These are phyloP conservation scores for Lodderomyces pseudojiufengensis DNA, from an alignment of 1,139 yeast genomes.

Conservation along the genomic window DNA sequence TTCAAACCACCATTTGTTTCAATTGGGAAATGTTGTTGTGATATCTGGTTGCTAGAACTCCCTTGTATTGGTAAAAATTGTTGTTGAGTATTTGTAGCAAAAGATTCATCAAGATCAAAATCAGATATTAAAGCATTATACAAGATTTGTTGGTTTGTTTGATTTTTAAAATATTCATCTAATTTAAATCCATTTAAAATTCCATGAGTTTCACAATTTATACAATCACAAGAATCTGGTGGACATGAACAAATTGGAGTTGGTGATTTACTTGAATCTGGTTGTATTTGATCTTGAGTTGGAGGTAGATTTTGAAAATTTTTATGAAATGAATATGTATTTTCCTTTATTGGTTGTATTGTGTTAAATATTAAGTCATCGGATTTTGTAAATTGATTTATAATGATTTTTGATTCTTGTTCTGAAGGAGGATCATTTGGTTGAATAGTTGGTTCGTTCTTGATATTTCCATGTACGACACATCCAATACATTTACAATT, in stretches of 20 bases:
- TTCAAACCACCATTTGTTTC: no score
- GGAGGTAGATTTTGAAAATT: no score
- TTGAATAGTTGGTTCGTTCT: neutral
- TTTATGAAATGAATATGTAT: no score
- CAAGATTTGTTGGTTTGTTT: slow-evolving; percentile 4
- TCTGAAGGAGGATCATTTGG: neutral
- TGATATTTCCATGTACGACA: slow-evolving; percentile 36
- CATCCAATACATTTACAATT: slow-evolving; percentile 49
- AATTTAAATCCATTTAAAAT: slow-evolving; percentile 47
- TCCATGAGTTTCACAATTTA: slow-evolving; percentile 54
- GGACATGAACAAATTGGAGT: slow-evolving; percentile 37
- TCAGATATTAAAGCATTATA: slow-evolving; percentile 8
- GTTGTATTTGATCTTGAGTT: neutral
- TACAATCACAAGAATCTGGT: slow-evolving; percentile 46
- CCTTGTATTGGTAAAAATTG: no score
- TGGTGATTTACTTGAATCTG: neutral
- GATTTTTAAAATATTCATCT: slow-evolving; percentile 29
- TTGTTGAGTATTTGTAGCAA: no score
- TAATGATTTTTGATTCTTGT: slow-evolving; percentile 1
- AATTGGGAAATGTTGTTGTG: no score
- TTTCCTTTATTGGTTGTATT: neutral
- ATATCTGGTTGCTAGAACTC: no score
- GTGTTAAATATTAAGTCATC: slow-evolving; percentile 6
- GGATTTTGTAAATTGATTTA: slow-evolving; percentile 2
- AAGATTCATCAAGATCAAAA: slow-evolving; percentile 6